Conservation (phyloP, 192 early-diverging fungal genomes). For the Backusella parvicylindrica region DNA sequence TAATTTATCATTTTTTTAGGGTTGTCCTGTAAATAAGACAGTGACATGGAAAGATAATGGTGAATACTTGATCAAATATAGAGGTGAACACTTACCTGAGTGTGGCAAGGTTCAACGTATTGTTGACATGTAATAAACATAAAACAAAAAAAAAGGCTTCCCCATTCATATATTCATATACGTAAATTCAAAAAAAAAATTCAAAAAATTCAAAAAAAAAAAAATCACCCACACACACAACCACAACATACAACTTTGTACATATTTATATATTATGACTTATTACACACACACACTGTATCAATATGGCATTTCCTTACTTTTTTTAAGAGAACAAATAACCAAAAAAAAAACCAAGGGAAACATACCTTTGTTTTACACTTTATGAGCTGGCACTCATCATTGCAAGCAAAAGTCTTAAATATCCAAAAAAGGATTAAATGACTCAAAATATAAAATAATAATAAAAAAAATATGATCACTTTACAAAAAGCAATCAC, state of each 20-base stretch:
- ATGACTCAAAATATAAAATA: background rate
- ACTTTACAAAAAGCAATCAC: background rate
- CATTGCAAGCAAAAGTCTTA: background rate
- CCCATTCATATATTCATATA: no score
- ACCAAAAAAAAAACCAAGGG: background rate
- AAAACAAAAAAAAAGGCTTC: background rate
- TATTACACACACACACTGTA: background rate
- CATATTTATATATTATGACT: background rate
- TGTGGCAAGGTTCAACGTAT: constrained; percentile 50
- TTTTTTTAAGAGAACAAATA: background rate
- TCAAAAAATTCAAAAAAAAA: background rate
- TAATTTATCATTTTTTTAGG: constrained; percentile 13
- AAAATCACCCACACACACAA: background rate
- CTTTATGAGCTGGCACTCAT: background rate
- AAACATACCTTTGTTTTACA: background rate
- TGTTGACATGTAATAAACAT: constrained; percentile 27
- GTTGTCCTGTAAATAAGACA: constrained; percentile 54
- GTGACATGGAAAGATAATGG: constrained; percentile 54
- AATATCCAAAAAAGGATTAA: background rate
- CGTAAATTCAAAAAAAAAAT: background rate
- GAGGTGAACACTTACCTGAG: constrained; percentile 51
- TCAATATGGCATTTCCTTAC: background rate
- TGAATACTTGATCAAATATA: constrained; percentile 52
- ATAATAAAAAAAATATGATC: background rate
- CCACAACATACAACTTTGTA: background rate